A percentile compares a stretch with the other conserved stretches of the same genome.
Evolutionary conservation across 129 eudicot species (phyloP).

Genomic region (Silybum marianum): DNA sequence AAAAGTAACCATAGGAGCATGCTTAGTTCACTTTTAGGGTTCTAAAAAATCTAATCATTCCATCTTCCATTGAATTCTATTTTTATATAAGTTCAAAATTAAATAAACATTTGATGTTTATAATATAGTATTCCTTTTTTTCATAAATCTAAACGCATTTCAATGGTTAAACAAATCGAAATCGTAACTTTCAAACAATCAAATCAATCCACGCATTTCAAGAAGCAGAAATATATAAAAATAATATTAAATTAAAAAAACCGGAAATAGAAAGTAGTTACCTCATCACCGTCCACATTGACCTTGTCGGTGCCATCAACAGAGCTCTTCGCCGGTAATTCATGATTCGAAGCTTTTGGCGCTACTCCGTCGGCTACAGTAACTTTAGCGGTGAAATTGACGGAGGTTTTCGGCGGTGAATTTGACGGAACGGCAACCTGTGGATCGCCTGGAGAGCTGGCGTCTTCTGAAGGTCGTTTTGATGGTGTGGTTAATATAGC

Average conservation of each 20-base stretch:
- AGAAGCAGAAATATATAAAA: neutral
- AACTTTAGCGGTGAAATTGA: slow-evolving; percentile 16
- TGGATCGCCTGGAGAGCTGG: neutral
- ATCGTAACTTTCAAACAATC: slow-evolving; percentile 29
- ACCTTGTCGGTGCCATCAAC: slow-evolving; percentile 2
- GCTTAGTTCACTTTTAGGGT: slow-evolving; percentile 44
- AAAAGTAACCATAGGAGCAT: slow-evolving; percentile 39
- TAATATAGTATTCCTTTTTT: neutral
- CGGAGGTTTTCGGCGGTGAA: slow-evolving; percentile 18
- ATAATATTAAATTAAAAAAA: neutral
- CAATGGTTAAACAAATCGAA: neutral
- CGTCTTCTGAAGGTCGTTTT: slow-evolving; percentile 3
- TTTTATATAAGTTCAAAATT: neutral
- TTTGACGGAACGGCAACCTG: neutral
- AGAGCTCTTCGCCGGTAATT: slow-evolving; percentile 27
- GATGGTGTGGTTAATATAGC: slow-evolving; percentile 34
- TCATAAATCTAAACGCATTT: slow-evolving; percentile 18
- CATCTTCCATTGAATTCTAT: slow-evolving; percentile 18
- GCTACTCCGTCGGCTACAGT: slow-evolving; percentile 9
- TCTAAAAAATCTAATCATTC: slow-evolving; percentile 44
- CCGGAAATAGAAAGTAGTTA: slow-evolving; percentile 3
- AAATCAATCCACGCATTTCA: slow-evolving; percentile 7
- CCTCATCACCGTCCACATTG: slow-evolving; percentile 26
- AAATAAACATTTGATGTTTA: neutral
- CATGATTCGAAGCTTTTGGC: slow-evolving; percentile 6